Evolutionary conservation across 1,139 yeast species (phyloP), one percentile per base, ranked within the genome.

Genomic region (Scheffersomyces lignicola): DNA sequence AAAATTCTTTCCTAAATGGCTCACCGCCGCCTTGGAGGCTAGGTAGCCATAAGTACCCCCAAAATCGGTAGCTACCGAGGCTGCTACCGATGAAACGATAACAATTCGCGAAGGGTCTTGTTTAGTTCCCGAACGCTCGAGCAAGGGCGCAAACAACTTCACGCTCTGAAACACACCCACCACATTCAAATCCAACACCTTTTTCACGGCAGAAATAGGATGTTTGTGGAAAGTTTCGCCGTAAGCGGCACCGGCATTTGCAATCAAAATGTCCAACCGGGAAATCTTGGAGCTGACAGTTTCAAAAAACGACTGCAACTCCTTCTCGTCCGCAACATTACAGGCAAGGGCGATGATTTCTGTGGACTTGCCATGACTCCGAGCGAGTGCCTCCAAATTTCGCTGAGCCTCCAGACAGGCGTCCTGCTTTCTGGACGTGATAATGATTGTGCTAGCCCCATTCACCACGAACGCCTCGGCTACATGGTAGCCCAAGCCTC

Each of bases 241-340:
- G 89, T 90, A 83, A 9, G 83, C 63, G 9, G 89, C 88, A 30
- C 90, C 90, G 8, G 90, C 89, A 48, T 83, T 83, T 39, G 89
- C 86, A 47, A 81, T 67, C 42, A 83, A 65, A 41, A 83, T 79
- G 52, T 83, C 78, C 20, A 81, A 68, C 48, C 67, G 64, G 23
- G 58, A 57, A 13, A 68, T 69, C 23, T 58, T 60, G 37, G 60
- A 55, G 25, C 56, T 41, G 23, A 77, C 73, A 29, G 64, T 70
- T 5, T 64, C 58, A 35, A 52, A 62, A 45, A 83, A 71, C 23
- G 59, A 49, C 37, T 65, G 59, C 34, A 73, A 70, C 11, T 83
- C 83, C 10, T 54, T 62, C 29, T 70, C 73, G 31, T 59, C 60
- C 18, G 81, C 72, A 39, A 80, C 60, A 51, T 82, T 86, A 2